Conservation (phyloP, 441 rosid species). For the Cnidoscolus chayamansa region DNA sequence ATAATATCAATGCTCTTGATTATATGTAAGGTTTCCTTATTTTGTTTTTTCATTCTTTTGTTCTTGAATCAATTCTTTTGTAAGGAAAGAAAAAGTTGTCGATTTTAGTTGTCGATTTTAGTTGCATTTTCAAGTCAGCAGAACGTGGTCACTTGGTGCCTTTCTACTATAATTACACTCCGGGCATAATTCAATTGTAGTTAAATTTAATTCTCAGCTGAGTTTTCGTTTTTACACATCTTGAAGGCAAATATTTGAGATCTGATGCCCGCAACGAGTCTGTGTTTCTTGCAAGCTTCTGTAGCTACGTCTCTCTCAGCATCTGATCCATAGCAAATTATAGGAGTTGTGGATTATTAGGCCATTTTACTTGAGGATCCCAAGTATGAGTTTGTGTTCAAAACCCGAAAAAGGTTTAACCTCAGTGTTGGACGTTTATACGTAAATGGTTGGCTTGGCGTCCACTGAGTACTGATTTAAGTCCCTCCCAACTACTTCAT, state of each 20-base stretch:
- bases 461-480: too few species aligned
- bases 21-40: slow-evolving; percentile 24
- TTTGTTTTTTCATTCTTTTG: slow-evolving; percentile 21
- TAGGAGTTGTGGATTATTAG: too few species aligned
- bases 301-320: not conserved
- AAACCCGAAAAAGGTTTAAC: too few species aligned
- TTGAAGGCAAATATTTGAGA: too few species aligned
- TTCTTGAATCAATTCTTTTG: slow-evolving; percentile 51
- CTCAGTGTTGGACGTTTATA: too few species aligned
- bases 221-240: not conserved
- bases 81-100: slow-evolving; percentile 28
- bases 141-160: not conserved
- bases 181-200: not conserved
- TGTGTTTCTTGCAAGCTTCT: not conserved
- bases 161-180: not conserved
- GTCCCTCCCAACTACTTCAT: too few species aligned
- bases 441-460: too few species aligned
- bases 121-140: slow-evolving; percentile 26
- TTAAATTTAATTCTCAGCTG: not conserved
- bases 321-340: not conserved
- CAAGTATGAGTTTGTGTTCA: too few species aligned
- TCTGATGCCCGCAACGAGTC: not conserved
- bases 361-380: too few species aligned
- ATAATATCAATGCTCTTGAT: slow-evolving; percentile 34
- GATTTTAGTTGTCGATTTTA: slow-evolving; percentile 18